phyloP scores from a whole-genome alignment of 306 rosid genomes.

The Cucumis cinereus region DNA sequence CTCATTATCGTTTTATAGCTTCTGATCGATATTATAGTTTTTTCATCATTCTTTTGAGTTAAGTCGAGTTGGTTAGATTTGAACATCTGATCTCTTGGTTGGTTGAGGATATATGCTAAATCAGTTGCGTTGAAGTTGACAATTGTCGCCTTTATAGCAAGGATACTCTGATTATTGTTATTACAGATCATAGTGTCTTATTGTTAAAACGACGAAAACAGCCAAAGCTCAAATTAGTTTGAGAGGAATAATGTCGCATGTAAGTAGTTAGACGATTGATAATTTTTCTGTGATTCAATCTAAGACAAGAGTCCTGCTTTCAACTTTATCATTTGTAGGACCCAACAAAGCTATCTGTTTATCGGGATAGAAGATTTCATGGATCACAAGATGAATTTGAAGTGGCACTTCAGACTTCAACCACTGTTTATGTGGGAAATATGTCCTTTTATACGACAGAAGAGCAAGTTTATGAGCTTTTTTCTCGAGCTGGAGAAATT shows the following conservation, averaged over 20 bases:
- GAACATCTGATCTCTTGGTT: not conserved
- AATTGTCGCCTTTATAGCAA: not conserved
- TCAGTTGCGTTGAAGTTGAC: not conserved
- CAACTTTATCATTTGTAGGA: conserved; percentile 30
- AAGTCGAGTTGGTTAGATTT: no score
- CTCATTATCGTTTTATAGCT: not conserved
- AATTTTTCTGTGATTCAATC: not conserved
- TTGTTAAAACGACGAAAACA: not conserved
- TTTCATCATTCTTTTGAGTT: not conserved
- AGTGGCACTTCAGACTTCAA: conserved; percentile 49
- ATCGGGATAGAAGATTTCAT: conserved; percentile 73
- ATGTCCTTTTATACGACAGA: conserved; percentile 96
- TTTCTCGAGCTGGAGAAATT: conserved; percentile 84
- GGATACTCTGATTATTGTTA: not conserved
- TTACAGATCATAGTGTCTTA: not conserved
- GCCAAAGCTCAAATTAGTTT: not conserved
- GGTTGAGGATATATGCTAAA: not conserved
- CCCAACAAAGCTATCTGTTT: conserved; percentile 64
- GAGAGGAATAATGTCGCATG: not conserved
- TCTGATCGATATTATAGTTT: not conserved
- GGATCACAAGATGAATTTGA: conserved; percentile 88
- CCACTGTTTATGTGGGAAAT: conserved; percentile 67
- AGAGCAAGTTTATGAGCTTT: conserved; percentile 89
- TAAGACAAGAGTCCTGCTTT: not conserved
- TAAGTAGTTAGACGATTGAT: not conserved